A percentile compares a stretch with the other conserved stretches of the same genome.
phyloP scores from a whole-genome alignment of 1,284 basidiomycete species.

The Wolfiporia cocos region DNA sequence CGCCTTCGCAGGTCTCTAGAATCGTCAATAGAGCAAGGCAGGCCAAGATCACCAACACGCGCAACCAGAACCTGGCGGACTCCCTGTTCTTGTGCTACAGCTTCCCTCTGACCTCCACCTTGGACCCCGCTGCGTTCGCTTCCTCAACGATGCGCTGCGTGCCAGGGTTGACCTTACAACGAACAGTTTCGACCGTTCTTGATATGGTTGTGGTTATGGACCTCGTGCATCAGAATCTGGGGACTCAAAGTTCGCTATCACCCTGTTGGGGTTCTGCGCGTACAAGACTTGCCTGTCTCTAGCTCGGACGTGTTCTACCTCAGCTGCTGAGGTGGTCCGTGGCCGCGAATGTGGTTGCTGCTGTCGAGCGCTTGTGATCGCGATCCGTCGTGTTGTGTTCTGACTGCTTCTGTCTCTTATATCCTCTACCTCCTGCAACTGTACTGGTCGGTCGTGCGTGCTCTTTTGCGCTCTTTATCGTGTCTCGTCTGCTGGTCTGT shows the following conservation, averaged over 20 bases:
- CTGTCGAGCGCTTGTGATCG: conserved; percentile 51
- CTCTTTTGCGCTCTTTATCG: conserved; percentile 31
- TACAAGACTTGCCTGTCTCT: conserved; percentile 45
- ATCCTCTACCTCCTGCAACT: conserved; percentile 23
- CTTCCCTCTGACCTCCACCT: conserved; percentile 32
- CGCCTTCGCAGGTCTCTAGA: conserved; percentile 35
- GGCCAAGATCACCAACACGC: conserved; percentile 37
- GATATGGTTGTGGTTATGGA: conserved; percentile 43
- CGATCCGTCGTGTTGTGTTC: conserved; percentile 37
- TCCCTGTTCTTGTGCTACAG: conserved; percentile 30
- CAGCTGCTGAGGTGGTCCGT: conserved; percentile 32
- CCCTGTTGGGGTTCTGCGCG: conserved; percentile 34
- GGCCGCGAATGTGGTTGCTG: conserved; percentile 28
- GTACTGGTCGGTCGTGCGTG: conserved; percentile 31
- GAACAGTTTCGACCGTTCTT: conserved; percentile 39
- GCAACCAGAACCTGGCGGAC: conserved; percentile 37
- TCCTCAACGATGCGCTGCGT: conserved; percentile 14
- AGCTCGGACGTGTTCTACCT: conserved; percentile 42
- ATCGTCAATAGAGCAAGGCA: conserved; percentile 47
- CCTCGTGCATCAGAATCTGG: conserved; percentile 26
- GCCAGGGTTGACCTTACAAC: conserved; percentile 24
- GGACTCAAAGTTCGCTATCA: conserved; percentile 28
- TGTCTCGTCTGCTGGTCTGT: conserved; percentile 25
- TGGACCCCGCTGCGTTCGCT: conserved; percentile 27
- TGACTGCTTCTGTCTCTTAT: conserved; percentile 40